These are phyloP conservation scores for Pluteus cervinus DNA, from an alignment of 768 basidiomycete genomes.

Conservation along the genomic window DNA sequence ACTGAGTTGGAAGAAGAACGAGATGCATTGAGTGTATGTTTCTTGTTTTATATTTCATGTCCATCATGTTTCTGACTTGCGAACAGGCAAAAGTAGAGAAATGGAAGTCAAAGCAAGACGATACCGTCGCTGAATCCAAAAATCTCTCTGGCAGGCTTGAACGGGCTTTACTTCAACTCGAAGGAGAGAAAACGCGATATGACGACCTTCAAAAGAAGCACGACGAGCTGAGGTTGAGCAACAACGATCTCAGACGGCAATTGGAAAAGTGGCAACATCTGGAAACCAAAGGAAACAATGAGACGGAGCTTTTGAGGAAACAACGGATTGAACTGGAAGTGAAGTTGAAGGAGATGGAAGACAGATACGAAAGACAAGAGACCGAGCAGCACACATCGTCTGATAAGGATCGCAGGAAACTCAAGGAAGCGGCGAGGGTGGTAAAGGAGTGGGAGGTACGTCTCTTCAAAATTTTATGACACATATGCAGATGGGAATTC, in stretches of 20 bases:
- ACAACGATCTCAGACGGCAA: constrained; percentile 53
- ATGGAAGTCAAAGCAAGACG: constrained; percentile 39
- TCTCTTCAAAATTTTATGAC: no score
- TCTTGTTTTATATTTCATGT: constrained; percentile 1
- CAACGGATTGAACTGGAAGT: constrained; percentile 52
- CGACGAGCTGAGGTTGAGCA: constrained; percentile 52
- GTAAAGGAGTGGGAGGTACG: constrained; percentile 42
- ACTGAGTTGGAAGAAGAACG: constrained; percentile 34
- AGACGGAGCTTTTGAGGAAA: constrained; percentile 50
- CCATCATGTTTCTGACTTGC: constrained; percentile 2
- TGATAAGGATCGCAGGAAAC: constrained; percentile 36
- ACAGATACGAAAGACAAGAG: constrained; percentile 26
- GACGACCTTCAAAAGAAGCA: constrained; percentile 50
- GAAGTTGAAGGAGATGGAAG: constrained; percentile 41
- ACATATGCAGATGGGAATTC: no score
- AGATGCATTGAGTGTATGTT: constrained; percentile 39
- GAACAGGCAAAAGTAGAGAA: constrained; percentile 26
- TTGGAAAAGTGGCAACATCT: constrained; percentile 63
- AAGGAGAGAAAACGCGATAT: constrained; percentile 46
- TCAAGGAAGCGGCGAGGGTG: constrained; percentile 35
- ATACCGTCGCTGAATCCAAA: constrained; percentile 40
- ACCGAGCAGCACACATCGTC: constrained; percentile 27
- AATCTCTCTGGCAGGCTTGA: constrained; percentile 47
- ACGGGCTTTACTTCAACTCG: constrained; percentile 51
- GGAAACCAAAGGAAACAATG: constrained; percentile 58